Base-by-base conservation (phyloP, 495 filamentous ascomycete genomes). In the Daldinia caldariorum region DNA sequence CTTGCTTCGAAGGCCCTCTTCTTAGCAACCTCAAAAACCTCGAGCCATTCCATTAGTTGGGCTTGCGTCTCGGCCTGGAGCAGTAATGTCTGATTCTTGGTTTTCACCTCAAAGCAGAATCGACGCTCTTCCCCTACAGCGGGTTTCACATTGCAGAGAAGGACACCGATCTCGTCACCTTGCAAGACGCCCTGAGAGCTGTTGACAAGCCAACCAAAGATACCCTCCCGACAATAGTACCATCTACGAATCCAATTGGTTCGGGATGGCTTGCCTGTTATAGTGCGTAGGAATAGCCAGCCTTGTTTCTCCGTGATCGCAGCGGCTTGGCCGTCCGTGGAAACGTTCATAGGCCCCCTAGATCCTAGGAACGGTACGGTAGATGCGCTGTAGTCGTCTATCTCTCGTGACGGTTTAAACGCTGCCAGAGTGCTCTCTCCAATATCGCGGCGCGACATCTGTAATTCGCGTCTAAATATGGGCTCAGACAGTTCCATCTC, bases 21-120 rank as follows among this genome's bases (percentile, higher is more conserved):
- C 80, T 99, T 99, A 31, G 95, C 94, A 29, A 92, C 85, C 66
- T 98, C 95, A 72, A 99, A 97, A 7, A 92, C 88, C 61, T 90
- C 87, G 49, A 99, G 88, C 95, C 95, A 99, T 63, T 94, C 92
- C 66, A 90, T 91, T 22, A 99, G 83, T 72, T 97, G 92, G 53
- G 84, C 81, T 73, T 97, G 95, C 0, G 93, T 97, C 76, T 98
- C 96, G 5, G 95, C 92, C 79, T 99, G 95, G 31, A 99, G 82
- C 61, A 97, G 80, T 45, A 97, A 89, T 53, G 88, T 94, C 72
- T 90, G 91, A 73, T 94, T 96, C 77, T 97, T 99, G 13, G 95
- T 99, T 83, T 97, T 99, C 71, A 99, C 93, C 79, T 98, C 96
- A 74, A 98, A 99, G 76, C 96, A 97, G 77, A 97, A 98, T 32